A percentile compares a stretch with the other conserved stretches of the same genome.
Conservation (phyloP, 495 filamentous ascomycete genomes). For the Amorphotheca resinae region DNA sequence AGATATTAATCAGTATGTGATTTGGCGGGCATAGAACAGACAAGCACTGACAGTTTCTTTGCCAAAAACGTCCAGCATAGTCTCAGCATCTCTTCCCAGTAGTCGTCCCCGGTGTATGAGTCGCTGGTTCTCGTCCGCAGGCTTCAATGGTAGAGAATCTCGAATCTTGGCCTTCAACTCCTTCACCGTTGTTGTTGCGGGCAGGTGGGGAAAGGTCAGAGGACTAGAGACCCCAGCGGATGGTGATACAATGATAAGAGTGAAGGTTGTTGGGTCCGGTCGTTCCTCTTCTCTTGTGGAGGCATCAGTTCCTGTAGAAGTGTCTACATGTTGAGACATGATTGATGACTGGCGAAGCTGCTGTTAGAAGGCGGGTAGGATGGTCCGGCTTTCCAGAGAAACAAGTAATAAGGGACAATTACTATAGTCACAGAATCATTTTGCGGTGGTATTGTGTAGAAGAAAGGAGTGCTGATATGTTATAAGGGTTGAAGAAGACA, state of each 20-base stretch:
- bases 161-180: constrained; percentile 50
- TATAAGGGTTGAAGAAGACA: no score
- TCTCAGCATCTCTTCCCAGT: constrained; percentile 38
- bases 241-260: constrained; percentile 53
- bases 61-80: constrained; percentile 45
- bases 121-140: constrained; percentile 42
- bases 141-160: constrained; percentile 37
- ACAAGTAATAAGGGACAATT: no score
- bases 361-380: not conserved
- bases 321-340: constrained; percentile 12
- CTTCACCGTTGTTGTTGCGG: constrained; percentile 42
- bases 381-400: no score
- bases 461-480: no score
- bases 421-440: no score
- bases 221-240: constrained; percentile 41
- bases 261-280: constrained; percentile 26
- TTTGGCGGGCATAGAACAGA: not conserved
- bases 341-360: not conserved
- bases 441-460: no score
- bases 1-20: constrained; percentile 1
- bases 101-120: constrained; percentile 56
- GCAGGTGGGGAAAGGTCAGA: constrained; percentile 39
- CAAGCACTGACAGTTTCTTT: constrained; percentile 37
- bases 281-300: constrained; percentile 14
- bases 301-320: not conserved